Evolutionary conservation across 257 asterid genomes (phyloP).

Genomic region (Penstemon barbatus): DNA sequence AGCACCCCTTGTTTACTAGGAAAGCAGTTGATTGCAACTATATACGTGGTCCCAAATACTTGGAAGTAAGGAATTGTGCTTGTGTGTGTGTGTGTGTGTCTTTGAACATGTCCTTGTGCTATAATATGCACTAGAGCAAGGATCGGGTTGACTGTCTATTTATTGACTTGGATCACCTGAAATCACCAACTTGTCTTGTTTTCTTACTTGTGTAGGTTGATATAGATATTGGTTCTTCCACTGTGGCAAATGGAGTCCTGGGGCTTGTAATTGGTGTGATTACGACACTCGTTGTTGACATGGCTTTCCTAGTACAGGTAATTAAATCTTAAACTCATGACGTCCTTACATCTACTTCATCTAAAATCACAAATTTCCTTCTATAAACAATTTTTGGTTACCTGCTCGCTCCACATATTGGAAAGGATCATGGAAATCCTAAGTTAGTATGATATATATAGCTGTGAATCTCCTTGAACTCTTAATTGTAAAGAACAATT

Average conservation of each 20-base stretch:
- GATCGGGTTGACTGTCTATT: constrained; percentile 7
- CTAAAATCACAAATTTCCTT: not conserved
- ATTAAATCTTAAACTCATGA: constrained; percentile 21
- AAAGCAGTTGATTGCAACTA: constrained; percentile 96
- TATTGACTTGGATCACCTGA: constrained; percentile 13
- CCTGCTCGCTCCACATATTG: no score
- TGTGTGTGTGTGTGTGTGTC: constrained; percentile 19
- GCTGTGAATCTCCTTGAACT: no score
- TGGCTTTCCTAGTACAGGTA: constrained; percentile 99
- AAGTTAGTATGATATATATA: no score
- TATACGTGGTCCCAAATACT: constrained; percentile 76
- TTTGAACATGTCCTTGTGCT: not conserved
- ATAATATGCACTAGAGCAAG: constrained; percentile 18
- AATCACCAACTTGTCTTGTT: not conserved
- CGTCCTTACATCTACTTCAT: not conserved
- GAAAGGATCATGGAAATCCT: no score
- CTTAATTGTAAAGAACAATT: no score
- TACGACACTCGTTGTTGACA: constrained; percentile 88
- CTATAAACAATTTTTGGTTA: not conserved
- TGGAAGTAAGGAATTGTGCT: constrained; percentile 58
- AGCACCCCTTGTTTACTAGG: constrained; percentile 97
- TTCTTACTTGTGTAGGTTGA: constrained; percentile 64
- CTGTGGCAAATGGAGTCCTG: constrained; percentile 97
- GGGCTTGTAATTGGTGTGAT: constrained; percentile 95
- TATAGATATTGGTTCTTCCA: constrained; percentile 92